phyloP scores from a whole-genome alignment of 2,329 filamentous ascomycete species.

The Pseudocercospora fijiensis region DNA sequence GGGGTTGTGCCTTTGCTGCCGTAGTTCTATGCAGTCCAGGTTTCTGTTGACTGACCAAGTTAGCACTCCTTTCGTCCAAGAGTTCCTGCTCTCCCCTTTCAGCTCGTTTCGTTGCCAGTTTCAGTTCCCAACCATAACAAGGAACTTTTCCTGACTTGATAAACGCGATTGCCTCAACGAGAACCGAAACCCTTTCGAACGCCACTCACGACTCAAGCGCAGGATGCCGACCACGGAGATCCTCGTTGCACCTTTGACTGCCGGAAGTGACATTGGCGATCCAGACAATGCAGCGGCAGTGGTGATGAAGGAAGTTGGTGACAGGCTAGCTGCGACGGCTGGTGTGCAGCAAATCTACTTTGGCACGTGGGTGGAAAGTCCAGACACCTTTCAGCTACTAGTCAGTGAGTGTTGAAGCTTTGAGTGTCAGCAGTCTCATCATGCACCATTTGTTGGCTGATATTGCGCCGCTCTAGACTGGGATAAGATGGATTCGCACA shows the following conservation, averaged over 20 bases:
- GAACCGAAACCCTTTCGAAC: neutral
- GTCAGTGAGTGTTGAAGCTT: conserved; percentile 40
- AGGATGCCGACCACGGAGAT: conserved; percentile 44
- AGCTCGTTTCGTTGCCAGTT: neutral
- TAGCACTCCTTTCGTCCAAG: neutral
- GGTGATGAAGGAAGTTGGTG: conserved; percentile 37
- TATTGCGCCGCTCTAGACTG: conserved; percentile 41
- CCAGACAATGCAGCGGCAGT: conserved; percentile 31
- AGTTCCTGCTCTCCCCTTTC: neutral
- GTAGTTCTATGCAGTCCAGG: neutral
- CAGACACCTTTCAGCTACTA: conserved; percentile 40
- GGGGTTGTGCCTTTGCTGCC: neutral
- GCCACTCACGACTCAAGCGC: conserved; percentile 7
- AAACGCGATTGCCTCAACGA: neutral
- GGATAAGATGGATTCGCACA: conserved; percentile 43
- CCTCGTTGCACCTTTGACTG: conserved; percentile 41
- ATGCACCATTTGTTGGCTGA: no score
- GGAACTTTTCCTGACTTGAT: neutral
- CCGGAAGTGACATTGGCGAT: conserved; percentile 39
- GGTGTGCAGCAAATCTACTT: conserved; percentile 41
- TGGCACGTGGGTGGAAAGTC: conserved; percentile 44
- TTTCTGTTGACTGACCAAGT: neutral
- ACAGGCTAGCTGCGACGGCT: conserved; percentile 36
- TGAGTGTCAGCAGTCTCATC: neutral
- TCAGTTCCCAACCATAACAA: neutral